Evolutionary conservation across 495 filamentous ascomycete genomes (phyloP).

Genomic region (Glarea lozoyensis): DNA sequence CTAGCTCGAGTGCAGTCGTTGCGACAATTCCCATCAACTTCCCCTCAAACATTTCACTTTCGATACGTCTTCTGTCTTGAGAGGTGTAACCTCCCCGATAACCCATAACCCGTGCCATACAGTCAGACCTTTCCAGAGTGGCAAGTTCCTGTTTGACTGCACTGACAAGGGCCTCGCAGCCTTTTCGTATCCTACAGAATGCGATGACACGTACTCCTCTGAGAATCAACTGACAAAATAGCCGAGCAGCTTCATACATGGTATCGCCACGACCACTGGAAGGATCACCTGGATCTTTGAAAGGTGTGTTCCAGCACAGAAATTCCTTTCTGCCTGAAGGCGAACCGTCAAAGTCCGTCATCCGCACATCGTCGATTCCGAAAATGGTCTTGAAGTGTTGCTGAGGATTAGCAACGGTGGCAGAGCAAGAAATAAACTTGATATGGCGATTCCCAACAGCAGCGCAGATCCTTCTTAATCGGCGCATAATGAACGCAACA

Average conservation of each 20-base stretch:
- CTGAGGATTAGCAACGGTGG: conserved; percentile 90
- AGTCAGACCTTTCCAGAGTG: conserved; percentile 60
- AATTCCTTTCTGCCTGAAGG: conserved; percentile 94
- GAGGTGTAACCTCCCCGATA: conserved; percentile 95
- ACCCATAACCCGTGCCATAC: conserved; percentile 77
- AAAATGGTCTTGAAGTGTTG: conserved; percentile 92
- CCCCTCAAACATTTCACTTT: conserved; percentile 95
- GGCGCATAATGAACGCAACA: conserved; percentile 89
- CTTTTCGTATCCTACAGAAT: conserved; percentile 79
- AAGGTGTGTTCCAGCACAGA: conserved; percentile 96
- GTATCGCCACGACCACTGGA: conserved; percentile 77
- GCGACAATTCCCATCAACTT: conserved; percentile 89
- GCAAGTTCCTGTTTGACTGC: conserved; percentile 73
- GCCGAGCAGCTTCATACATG: conserved; percentile 71
- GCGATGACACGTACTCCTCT: conserved; percentile 89
- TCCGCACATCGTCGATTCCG: conserved; percentile 64
- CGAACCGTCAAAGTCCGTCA: conserved; percentile 88
- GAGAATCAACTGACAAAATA: conserved; percentile 86
- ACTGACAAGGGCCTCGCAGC: conserved; percentile 77
- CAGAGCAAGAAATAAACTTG: conserved; percentile 94
- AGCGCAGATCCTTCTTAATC: conserved; percentile 80
- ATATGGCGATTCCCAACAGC: conserved; percentile 83
- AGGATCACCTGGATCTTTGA: conserved; percentile 81
- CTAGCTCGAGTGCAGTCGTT: conserved; percentile 86
- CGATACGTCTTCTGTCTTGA: conserved; percentile 83